These are phyloP conservation scores for Strobilomyces dryophilus DNA, from an alignment of 768 basidiomycete species.

Conservation along the genomic window DNA sequence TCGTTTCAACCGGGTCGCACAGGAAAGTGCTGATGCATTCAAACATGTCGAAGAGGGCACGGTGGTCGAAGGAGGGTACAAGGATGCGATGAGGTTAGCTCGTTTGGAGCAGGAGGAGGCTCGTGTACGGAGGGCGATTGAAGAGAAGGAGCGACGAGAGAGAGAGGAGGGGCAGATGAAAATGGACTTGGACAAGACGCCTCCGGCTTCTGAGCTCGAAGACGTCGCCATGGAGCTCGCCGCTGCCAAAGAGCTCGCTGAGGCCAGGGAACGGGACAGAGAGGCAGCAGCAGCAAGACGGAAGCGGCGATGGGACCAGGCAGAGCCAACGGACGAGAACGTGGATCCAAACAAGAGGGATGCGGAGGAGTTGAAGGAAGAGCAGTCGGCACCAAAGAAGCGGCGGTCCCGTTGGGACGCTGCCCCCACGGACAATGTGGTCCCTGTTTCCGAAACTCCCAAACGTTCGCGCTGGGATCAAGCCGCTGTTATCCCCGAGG, in stretches of 20 bases:
- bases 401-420: slow-evolving; percentile 97
- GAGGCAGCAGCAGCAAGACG: slow-evolving; percentile 55
- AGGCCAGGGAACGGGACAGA: slow-evolving; percentile 34
- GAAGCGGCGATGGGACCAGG: slow-evolving; percentile 79
- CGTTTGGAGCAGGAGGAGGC: slow-evolving; percentile 92
- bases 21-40: slow-evolving; percentile 80
- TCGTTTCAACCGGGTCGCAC: slow-evolving; percentile 79
- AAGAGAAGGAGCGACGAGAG: slow-evolving; percentile 81
- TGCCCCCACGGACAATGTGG: slow-evolving; percentile 65
- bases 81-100: slow-evolving; percentile 90
- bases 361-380: slow-evolving; percentile 60
- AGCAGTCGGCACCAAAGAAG: slow-evolving; percentile 79
- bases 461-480: slow-evolving; percentile 98
- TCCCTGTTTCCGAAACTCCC: slow-evolving; percentile 56
- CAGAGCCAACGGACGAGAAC: slow-evolving; percentile 60
- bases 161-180: slow-evolving; percentile 68
- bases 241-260: slow-evolving; percentile 38
- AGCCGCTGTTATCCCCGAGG: slow-evolving; percentile 70
- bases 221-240: slow-evolving; percentile 69
- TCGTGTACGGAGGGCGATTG: slow-evolving; percentile 76
- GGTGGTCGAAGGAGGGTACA: slow-evolving; percentile 84
- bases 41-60: slow-evolving; percentile 60
- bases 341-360: slow-evolving; percentile 56
- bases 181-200: slow-evolving; percentile 90
- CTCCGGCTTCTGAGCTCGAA: slow-evolving; percentile 75